These are phyloP conservation scores for Apiospora kogelbergensis DNA, from an alignment of 2,329 filamentous ascomycete species.

Conservation along the genomic window DNA sequence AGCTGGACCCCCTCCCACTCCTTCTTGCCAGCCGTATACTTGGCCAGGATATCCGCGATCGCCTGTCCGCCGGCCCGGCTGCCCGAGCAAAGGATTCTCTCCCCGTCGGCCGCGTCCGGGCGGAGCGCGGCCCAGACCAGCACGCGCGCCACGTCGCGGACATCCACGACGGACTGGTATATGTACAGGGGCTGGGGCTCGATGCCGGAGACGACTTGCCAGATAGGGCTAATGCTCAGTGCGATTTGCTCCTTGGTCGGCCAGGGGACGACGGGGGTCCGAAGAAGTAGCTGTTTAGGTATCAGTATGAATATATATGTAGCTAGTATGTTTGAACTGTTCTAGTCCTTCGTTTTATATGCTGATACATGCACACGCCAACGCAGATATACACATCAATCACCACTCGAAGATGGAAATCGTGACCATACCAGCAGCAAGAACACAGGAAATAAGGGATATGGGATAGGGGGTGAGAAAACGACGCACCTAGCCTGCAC, in stretches of 20 bases:
- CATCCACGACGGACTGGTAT: slow-evolving; percentile 24
- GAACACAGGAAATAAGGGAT: not conserved
- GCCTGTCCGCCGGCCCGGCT: slow-evolving; percentile 24
- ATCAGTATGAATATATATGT: not conserved
- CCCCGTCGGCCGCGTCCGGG: slow-evolving; percentile 23
- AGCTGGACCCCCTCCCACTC: slow-evolving; percentile 17
- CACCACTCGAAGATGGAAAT: no score
- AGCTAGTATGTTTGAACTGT: not conserved
- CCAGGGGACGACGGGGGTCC: slow-evolving; percentile 27
- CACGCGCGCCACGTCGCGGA: slow-evolving; percentile 29
- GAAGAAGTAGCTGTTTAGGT: slow-evolving; percentile 24
- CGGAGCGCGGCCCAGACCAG: slow-evolving; percentile 25
- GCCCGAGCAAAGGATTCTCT: slow-evolving; percentile 27
- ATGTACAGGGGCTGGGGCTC: slow-evolving; percentile 22
- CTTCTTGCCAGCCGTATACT: slow-evolving; percentile 13
- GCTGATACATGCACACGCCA: no score
- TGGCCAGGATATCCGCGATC: slow-evolving; percentile 26
- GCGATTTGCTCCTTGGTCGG: slow-evolving; percentile 21
- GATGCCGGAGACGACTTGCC: slow-evolving; percentile 21
- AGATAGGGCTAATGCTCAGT: slow-evolving; percentile 21
- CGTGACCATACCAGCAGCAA: no score
- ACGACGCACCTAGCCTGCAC: slow-evolving; percentile 25
- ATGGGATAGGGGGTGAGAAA: not conserved
- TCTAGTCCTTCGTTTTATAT: not conserved
- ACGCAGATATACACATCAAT: no score